Evolutionary conservation across 495 filamentous ascomycete genomes (phyloP).

Genomic region (Xylaria grammica): DNA sequence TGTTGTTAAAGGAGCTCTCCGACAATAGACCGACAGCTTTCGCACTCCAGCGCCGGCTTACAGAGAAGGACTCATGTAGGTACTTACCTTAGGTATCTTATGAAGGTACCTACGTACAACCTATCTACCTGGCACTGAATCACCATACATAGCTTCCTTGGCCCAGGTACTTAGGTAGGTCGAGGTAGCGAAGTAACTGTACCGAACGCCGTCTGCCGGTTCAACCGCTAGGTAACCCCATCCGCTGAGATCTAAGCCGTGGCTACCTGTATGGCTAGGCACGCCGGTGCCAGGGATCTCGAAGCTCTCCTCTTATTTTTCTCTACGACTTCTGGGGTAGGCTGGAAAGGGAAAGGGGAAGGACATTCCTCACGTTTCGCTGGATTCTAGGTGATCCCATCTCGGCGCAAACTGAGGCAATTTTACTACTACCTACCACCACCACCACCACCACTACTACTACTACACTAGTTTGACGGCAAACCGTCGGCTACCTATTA

Average conservation of each 20-base stretch:
- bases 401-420: conserved; percentile 12
- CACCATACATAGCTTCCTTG: too few species aligned
- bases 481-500: not conserved
- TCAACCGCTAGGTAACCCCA: conserved; percentile 6
- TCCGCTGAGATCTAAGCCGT: not conserved
- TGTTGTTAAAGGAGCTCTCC: conserved; percentile 13
- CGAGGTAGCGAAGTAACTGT: not conserved
- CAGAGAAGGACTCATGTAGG: too few species aligned
- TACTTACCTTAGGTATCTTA: too few species aligned
- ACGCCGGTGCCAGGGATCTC: conserved; percentile 7
- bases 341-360: not conserved
- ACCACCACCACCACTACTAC: not conserved
- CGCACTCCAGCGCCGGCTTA: not conserved
- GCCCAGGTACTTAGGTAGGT: too few species aligned
- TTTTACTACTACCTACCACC: not conserved
- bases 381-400: not conserved
- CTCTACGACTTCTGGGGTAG: not conserved
- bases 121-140: too few species aligned
- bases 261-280: not conserved
- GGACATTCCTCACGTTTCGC: not conserved
- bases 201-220: conserved; percentile 3
- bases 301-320: not conserved
- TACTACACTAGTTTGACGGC: too few species aligned
- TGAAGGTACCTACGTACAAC: too few species aligned
- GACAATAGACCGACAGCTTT: conserved; percentile 7